These are phyloP conservation scores for Buddleja alternifolia DNA, from an alignment of 257 asterid genomes.

Conservation along the genomic window DNA sequence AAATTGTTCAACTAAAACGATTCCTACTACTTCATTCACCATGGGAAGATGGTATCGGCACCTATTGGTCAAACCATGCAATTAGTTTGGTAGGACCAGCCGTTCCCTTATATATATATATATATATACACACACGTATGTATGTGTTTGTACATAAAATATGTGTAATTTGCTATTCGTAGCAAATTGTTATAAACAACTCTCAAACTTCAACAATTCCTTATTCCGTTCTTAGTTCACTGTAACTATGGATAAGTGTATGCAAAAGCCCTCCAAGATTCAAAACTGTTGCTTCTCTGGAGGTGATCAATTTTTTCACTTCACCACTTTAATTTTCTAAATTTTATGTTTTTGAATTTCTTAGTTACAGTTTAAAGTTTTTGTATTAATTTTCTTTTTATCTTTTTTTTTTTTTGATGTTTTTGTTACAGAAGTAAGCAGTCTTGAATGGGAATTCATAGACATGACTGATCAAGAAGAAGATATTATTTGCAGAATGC, in stretches of 20 bases:
- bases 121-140: not conserved
- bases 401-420: not conserved
- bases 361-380: too few species aligned
- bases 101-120: constrained; percentile 15
- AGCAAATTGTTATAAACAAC: not conserved
- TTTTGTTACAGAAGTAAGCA: constrained; percentile 60
- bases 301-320: constrained; percentile 20
- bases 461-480: constrained; percentile 70
- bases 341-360: too few species aligned
- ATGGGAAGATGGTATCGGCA: not conserved
- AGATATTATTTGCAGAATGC: constrained; percentile 73
- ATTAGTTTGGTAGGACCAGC: constrained; percentile 36
- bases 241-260: constrained; percentile 33
- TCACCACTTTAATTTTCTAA: too few species aligned
- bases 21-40: too few species aligned
- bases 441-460: constrained; percentile 65
- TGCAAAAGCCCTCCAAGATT: constrained; percentile 31
- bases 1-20: too few species aligned
- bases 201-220: constrained; percentile 1
- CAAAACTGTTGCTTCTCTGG: constrained; percentile 11
- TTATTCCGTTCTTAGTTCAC: not conserved
- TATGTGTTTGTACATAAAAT: too few species aligned
- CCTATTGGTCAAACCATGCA: constrained; percentile 29
- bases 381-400: not conserved
- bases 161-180: not conserved